Evolutionary conservation across 352 stramenopile species (phyloP).

Genomic region (Pythium aphanidermatum): DNA sequence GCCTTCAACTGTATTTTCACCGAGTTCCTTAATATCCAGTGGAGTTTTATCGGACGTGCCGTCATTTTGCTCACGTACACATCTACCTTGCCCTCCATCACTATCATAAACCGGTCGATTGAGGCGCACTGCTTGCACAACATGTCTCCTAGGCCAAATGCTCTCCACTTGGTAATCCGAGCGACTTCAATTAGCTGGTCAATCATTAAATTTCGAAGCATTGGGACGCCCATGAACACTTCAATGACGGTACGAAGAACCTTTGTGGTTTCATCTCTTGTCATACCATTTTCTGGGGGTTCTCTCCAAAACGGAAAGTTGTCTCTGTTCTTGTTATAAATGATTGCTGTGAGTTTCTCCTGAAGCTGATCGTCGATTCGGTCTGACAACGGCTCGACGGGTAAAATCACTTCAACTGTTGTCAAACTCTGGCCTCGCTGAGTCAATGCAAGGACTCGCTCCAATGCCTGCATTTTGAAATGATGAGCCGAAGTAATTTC

Average conservation of each 20-base stretch:
- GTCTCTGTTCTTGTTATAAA: constrained; percentile 51
- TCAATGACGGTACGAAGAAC: constrained; percentile 31
- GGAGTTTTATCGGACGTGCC: neutral
- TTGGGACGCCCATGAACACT: constrained; percentile 20
- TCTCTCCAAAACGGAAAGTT: constrained; percentile 59
- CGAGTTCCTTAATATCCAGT: neutral
- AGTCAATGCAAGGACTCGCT: constrained; percentile 23
- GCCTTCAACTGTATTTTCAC: neutral
- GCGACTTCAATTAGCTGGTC: constrained; percentile 54
- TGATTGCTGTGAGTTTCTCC: constrained; percentile 41
- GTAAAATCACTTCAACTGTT: constrained; percentile 12
- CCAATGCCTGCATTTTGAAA: constrained; percentile 57
- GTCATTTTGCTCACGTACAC: too few species aligned
- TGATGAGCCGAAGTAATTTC: constrained; percentile 33
- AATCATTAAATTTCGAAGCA: constrained; percentile 31
- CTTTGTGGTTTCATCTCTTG: constrained; percentile 41
- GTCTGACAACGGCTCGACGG: constrained; percentile 12
- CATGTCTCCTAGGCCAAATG: constrained; percentile 10
- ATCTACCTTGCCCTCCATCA: constrained; percentile 37
- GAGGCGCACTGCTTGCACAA: constrained; percentile 20
- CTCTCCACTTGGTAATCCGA: constrained; percentile 32
- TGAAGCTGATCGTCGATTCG: constrained; percentile 32
- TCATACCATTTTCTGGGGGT: constrained; percentile 25
- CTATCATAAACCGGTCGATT: constrained; percentile 34
- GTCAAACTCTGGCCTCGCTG: constrained; percentile 5